These are phyloP conservation scores for Discostella stelligeroides DNA, from an alignment of 108 stramenopile genomes.

Conservation along the genomic window DNA sequence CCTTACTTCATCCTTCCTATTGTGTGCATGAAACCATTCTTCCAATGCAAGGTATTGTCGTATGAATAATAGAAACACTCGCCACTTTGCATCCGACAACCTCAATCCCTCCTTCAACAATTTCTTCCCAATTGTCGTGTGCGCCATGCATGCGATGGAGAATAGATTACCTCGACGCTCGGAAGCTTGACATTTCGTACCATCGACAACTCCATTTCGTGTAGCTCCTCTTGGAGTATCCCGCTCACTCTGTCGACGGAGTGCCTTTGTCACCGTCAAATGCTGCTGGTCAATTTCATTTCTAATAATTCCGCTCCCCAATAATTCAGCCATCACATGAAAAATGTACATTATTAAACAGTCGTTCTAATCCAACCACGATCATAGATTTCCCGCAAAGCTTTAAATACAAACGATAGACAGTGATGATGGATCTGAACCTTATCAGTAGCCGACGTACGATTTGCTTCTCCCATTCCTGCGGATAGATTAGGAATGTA, in stretches of 20 bases:
- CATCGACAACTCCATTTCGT: too few species aligned
- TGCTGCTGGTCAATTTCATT: background rate
- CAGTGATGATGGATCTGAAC: too few species aligned
- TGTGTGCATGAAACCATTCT: conserved; percentile 3
- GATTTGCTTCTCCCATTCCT: too few species aligned
- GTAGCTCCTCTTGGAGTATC: background rate
- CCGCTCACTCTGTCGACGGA: background rate
- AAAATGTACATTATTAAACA: conserved; percentile 3
- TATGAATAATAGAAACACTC: background rate
- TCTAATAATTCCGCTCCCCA: background rate
- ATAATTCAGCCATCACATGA: background rate
- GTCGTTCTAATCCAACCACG: too few species aligned
- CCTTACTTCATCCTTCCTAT: background rate
- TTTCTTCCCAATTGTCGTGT: background rate
- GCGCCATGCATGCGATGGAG: background rate
- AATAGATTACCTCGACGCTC: conserved; percentile 4
- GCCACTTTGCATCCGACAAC: background rate
- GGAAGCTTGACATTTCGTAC: background rate
- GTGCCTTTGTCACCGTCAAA: background rate
- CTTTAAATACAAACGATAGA: too few species aligned
- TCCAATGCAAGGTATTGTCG: conserved; percentile 5
- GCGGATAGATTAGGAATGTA: too few species aligned
- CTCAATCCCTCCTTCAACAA: too few species aligned
- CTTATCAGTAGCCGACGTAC: too few species aligned
- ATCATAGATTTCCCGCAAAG: too few species aligned